Evolutionary conservation across 116 monocot species (phyloP), one percentile per base, ranked within the genome.

Genomic region (Dioscorea cayenensis): DNA sequence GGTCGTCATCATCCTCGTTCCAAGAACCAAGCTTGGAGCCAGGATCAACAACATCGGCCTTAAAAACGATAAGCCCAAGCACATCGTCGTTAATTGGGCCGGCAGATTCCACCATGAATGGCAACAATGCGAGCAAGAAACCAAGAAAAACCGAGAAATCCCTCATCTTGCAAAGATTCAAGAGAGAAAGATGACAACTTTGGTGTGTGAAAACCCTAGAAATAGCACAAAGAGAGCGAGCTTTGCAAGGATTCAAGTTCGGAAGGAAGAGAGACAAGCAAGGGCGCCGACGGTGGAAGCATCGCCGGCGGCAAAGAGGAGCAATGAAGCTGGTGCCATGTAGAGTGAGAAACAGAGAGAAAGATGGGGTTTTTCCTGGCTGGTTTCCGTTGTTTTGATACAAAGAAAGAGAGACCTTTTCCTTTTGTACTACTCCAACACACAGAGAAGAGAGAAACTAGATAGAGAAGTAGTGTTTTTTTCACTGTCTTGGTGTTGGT

Each of bases 41-140:
- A 1, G 94, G 86, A 73, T 95, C 94, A 1, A 2, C 16, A 32
- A 94, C 62, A 38, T 75, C 90, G 59, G 94, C 79, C 66, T 90
- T 94, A 84, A 94, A 90, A 58, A 90, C 90, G 66, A 94, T 84
- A 28, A 94, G 79, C 22, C 90, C 90, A 32, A 94, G 90, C 20
- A 94, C 71, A 70, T 94, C 94, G 51, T 88, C 90, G 84, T 86
- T 94, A 19, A 63, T 65, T 8, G 74, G 69, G 37, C 72, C 77
- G 35, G 66, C 59, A 16, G 80, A 65, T n/a, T 63, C 20, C 13
- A 64, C 63, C 22, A 64, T 22, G 36, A 67, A 20, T 7, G 77
- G 66, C 18, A 63, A 50, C 18, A 77, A 62, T 10, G 80, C 48
- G 32, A 84, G 68, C 36, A 66, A 55, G 49, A 28, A 66, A 50